Evolutionary conservation across 805 yeast species (phyloP), one percentile per base, ranked within the genome.

Genomic region (Wickerhamomyces xylosicus): DNA sequence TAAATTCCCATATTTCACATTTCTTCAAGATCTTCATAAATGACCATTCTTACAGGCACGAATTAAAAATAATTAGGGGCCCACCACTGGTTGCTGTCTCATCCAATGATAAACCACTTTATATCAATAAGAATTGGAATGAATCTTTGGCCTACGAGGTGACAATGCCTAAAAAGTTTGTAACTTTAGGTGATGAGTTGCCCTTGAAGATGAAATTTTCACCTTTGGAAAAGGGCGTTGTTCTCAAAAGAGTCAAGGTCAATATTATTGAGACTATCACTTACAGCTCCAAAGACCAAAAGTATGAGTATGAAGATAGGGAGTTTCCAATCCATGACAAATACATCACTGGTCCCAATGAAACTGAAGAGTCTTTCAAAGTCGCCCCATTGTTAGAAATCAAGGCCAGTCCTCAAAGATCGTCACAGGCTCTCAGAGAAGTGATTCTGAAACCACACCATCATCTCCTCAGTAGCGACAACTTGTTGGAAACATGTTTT

Each of bases 81-180:
- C 71, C 71, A 2, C 72, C 72, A 5, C 47, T 52, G 8, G 44
- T 47, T 5, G 64, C 66, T 1, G 43, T 57, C 2, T 57, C 67
- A 0, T 62, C 69, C 1, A 61, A 62, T 5, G 80, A 82, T 52
- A 84, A 81, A 52, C 86, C 94, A 0, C 72, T 84, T 15, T 82
- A 78, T 54, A 85, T 84, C 28, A 81, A 79, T 53, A 67, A 84
- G 44, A 68, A 77, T 1, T 84, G 92, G 92, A 75, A 77, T 47
- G 79, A 81, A 40, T 57, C 85, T 0, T 58, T 84, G 29, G 76
- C 77, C 40, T 84, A 84, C 57, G 81, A 81, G 46, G 69, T 84
- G 14, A 72, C 86, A 0, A 69, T 84, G 42, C 87, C 89, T 0
- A 69, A 69, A 41, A 84, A 83, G 50, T 83, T 68, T 54, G 74